phyloP scores from a whole-genome alignment of 176 grass and related monocot genomes.

The Triticum aestivum region IWGSC_CS_RefSeq_v2.1 NC_057811.1:336953199-336953698 shows the following conservation, averaged over 20 bases:
- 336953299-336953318: no score
- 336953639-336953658: not conserved
- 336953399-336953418: not conserved
- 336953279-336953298: no score
- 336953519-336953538: not conserved
- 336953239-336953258: no score
- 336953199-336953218: no score
- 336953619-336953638: conserved; percentile 34
- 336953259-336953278: no score
- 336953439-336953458: not conserved
- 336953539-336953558: not conserved
- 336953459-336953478: not conserved
- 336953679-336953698: not conserved
- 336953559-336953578: not conserved
- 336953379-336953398: not conserved
- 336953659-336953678: not conserved
- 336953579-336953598: conserved; percentile 43
- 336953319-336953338: no score
- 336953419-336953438: not conserved
- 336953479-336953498: not conserved
- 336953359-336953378: no score
- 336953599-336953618: conserved; percentile 43
- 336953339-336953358: no score
- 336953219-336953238: no score
- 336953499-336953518: not conserved